Percentiles rank a stretch among this genome's conserved stretches.
phyloP scores from a whole-genome alignment of 768 basidiomycete species.

The Pisolithus marmoratus region DNA sequence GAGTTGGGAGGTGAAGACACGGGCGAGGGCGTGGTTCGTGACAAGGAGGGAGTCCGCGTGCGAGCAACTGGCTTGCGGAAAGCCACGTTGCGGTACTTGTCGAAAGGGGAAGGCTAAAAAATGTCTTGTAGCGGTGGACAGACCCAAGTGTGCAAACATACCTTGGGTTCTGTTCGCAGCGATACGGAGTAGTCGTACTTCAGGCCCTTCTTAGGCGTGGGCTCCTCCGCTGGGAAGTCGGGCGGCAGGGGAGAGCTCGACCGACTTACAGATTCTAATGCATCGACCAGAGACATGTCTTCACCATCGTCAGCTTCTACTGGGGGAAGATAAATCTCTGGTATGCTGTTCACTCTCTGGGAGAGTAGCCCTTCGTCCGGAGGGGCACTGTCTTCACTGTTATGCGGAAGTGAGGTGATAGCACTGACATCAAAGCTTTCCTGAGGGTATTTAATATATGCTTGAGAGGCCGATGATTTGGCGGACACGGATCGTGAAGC shows the following conservation, averaged over 20 bases:
- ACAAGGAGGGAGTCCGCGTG: constrained; percentile 61
- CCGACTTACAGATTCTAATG: constrained; percentile 50
- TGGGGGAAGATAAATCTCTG: constrained; percentile 48
- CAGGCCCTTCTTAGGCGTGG: constrained; percentile 42
- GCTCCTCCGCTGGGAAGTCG: constrained; percentile 28
- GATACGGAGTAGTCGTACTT: constrained; percentile 51
- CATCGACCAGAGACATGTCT: constrained; percentile 49
- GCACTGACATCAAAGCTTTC: constrained; percentile 58
- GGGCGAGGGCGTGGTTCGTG: constrained; percentile 54
- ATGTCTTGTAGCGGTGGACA: background rate
- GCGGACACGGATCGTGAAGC: constrained; percentile 35
- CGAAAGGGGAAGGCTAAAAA: constrained; percentile 52
- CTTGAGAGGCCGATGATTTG: constrained; percentile 31
- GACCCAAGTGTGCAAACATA: constrained; percentile 17
- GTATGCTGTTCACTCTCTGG: constrained; percentile 46
- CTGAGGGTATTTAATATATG: constrained; percentile 26
- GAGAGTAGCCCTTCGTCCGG: constrained; percentile 33
- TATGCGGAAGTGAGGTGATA: constrained; percentile 48
- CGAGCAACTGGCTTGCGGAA: constrained; percentile 47
- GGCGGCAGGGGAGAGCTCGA: constrained; percentile 43
- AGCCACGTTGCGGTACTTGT: constrained; percentile 60
- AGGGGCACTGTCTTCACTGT: constrained; percentile 29
- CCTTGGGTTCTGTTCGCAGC: constrained; percentile 58
- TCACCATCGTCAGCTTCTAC: constrained; percentile 39
- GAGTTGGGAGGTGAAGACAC: constrained; percentile 58